phyloP scores from a whole-genome alignment of 306 rosid genomes.

The Fragaria vesca region DNA sequence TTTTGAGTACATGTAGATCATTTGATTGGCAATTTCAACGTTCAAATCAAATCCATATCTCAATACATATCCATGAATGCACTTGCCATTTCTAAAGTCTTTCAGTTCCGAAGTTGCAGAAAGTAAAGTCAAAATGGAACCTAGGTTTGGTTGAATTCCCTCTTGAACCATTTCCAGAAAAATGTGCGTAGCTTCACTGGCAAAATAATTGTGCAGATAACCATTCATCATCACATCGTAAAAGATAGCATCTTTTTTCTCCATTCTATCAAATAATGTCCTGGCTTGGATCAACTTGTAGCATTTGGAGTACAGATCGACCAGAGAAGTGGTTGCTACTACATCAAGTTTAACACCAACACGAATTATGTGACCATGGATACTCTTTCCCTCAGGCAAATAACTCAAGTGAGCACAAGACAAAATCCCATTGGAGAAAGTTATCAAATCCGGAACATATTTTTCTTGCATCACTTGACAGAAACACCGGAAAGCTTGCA shows the following conservation, averaged over 20 bases:
- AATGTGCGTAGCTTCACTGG: slow-evolving; percentile 26
- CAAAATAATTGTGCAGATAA: slow-evolving; percentile 33
- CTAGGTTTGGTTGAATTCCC: slow-evolving; percentile 31
- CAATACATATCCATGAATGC: slow-evolving; percentile 40
- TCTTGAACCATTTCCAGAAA: slow-evolving; percentile 33
- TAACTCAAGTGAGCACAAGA: slow-evolving; percentile 37
- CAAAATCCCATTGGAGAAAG: slow-evolving; percentile 45
- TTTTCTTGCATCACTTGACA: slow-evolving; percentile 32
- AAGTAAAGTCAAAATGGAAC: slow-evolving; percentile 42
- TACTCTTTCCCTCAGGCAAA: slow-evolving; percentile 43
- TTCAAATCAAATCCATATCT: slow-evolving; percentile 26
- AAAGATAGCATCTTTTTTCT: slow-evolving; percentile 38
- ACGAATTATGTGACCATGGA: slow-evolving; percentile 44
- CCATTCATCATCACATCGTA: slow-evolving; percentile 49
- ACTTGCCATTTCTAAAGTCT: slow-evolving; percentile 31
- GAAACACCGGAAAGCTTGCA: slow-evolving; percentile 36
- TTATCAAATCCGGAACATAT: slow-evolving; percentile 46
- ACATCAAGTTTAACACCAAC: slow-evolving; percentile 35
- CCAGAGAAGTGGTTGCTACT: slow-evolving; percentile 46
- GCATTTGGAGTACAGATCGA: slow-evolving; percentile 43
- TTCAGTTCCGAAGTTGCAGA: slow-evolving; percentile 42
- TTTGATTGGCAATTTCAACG: slow-evolving; percentile 44
- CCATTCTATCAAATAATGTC: slow-evolving; percentile 35
- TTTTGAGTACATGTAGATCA: slow-evolving; percentile 37
- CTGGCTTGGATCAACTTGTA: slow-evolving; percentile 38